Evolutionary conservation across 768 basidiomycete species (phyloP).

Genomic region (Calvatia gigantea): DNA sequence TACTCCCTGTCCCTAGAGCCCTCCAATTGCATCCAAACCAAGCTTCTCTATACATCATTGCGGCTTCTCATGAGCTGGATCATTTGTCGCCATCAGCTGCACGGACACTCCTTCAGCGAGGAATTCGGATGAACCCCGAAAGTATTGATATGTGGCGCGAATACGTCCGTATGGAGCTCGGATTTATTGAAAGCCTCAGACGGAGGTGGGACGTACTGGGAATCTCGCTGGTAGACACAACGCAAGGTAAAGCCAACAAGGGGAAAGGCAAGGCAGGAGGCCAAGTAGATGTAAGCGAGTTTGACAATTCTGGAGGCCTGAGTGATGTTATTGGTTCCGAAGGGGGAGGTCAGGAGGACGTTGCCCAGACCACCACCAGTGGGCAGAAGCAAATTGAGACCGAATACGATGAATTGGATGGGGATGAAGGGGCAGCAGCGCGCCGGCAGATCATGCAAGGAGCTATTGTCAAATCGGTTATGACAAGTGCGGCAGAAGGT

Average conservation of each 20-base stretch:
- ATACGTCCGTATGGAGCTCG: constrained; percentile 88
- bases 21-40: constrained; percentile 82
- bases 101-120: constrained; percentile 80
- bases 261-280: constrained; percentile 27
- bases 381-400: constrained; percentile 32
- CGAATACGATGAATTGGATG: constrained; percentile 37
- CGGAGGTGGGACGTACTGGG: constrained; percentile 81
- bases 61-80: constrained; percentile 79
- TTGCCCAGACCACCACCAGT: constrained; percentile 21
- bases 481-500: constrained; percentile 75
- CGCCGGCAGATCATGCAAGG: constrained; percentile 71
- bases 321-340: constrained; percentile 15
- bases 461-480: constrained; percentile 76
- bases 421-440: constrained; percentile 50
- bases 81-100: constrained; percentile 75
- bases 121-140: constrained; percentile 72
- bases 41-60: constrained; percentile 77
- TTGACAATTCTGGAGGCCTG: constrained; percentile 15
- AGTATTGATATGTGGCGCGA: constrained; percentile 82
- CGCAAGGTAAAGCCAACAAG: constrained; percentile 14
- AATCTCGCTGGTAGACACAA: constrained; percentile 31
- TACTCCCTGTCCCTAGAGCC: constrained; percentile 46
- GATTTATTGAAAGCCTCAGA: constrained; percentile 76
- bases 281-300: constrained; percentile 19
- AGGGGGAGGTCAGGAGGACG: constrained; percentile 22